A percentile compares a stretch with the other conserved stretches of the same genome.
Evolutionary conservation across 2,329 filamentous ascomycete genomes (phyloP).

Genomic region (Neoscytalidium dimidiatum): DNA sequence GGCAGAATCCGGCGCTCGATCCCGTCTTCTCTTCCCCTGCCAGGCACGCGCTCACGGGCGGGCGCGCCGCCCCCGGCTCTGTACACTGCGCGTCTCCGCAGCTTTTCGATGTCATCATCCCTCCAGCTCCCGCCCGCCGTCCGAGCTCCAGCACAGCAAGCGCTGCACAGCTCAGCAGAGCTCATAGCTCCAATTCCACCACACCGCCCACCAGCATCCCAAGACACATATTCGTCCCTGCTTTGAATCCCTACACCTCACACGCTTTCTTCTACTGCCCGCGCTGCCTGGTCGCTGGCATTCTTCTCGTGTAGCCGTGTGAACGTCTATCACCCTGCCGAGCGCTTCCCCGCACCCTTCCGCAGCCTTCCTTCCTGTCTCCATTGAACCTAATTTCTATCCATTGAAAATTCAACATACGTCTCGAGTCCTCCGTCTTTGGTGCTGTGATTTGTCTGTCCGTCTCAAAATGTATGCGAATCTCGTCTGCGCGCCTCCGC

Average conservation of each 20-base stretch:
- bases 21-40: neutral
- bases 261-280: neutral
- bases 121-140: neutral
- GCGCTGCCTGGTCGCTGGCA: neutral
- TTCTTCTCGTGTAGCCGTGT: no score
- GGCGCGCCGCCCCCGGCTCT: no score
- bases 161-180: neutral
- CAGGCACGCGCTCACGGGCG: no score
- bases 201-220: no score
- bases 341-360: slow-evolving; percentile 8
- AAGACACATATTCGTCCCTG: neutral
- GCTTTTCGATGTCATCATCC: neutral
- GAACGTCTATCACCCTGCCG: neutral
- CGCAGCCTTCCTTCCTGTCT: neutral
- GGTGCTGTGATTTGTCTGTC: neutral
- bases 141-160: neutral
- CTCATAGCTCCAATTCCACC: neutral
- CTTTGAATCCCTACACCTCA: no score
- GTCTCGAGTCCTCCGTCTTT: neutral
- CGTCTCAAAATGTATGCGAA: slow-evolving; percentile 50
- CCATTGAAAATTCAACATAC: slow-evolving; percentile 2
- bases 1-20: neutral
- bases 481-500: slow-evolving; percentile 66
- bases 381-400: slow-evolving; percentile 9
- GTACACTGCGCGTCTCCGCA: neutral